A percentile compares a stretch with the other conserved stretches of the same genome.
Evolutionary conservation across 768 basidiomycete species (phyloP).

Genomic region (Amanita molliuscula): DNA sequence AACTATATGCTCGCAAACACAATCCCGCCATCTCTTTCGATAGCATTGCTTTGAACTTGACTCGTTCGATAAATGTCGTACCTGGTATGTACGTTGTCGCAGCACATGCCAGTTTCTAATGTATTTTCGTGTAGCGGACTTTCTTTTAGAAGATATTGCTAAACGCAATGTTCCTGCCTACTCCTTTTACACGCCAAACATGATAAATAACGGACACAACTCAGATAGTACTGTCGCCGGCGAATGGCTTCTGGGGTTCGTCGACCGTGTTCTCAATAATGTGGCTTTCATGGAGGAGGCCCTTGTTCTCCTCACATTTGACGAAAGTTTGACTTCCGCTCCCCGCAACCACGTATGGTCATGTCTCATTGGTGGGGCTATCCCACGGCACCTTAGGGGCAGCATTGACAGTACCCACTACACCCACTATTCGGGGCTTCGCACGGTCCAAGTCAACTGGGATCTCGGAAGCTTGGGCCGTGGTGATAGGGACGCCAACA

Average conservation of each 20-base stretch:
- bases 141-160: slow-evolving; percentile 38
- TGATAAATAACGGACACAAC: slow-evolving; percentile 51
- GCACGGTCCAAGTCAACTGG: slow-evolving; percentile 55
- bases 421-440: slow-evolving; percentile 49
- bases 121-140: background rate
- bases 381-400: slow-evolving; percentile 30
- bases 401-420: slow-evolving; percentile 46
- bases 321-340: slow-evolving; percentile 35
- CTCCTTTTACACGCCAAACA: slow-evolving; percentile 54
- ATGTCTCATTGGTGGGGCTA: slow-evolving; percentile 29
- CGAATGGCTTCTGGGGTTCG: slow-evolving; percentile 38
- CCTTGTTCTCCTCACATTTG: slow-evolving; percentile 52
- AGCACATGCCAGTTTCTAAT: background rate
- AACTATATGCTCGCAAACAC: slow-evolving; percentile 20
- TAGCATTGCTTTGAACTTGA: slow-evolving; percentile 31
- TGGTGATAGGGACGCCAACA: slow-evolving; percentile 46
- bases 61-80: slow-evolving; percentile 33
- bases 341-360: slow-evolving; percentile 38
- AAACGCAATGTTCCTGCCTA: slow-evolving; percentile 45
- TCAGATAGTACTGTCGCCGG: slow-evolving; percentile 38
- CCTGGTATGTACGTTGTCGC: slow-evolving; percentile 39
- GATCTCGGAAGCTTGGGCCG: slow-evolving; percentile 49
- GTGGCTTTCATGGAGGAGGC: slow-evolving; percentile 38
- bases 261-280: slow-evolving; percentile 40
- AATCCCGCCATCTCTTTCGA: slow-evolving; percentile 40